Evolutionary conservation across 495 filamentous ascomycete genomes (phyloP), one percentile per base, ranked within the genome.

Genomic region (Penicillium waksmanii): DNA sequence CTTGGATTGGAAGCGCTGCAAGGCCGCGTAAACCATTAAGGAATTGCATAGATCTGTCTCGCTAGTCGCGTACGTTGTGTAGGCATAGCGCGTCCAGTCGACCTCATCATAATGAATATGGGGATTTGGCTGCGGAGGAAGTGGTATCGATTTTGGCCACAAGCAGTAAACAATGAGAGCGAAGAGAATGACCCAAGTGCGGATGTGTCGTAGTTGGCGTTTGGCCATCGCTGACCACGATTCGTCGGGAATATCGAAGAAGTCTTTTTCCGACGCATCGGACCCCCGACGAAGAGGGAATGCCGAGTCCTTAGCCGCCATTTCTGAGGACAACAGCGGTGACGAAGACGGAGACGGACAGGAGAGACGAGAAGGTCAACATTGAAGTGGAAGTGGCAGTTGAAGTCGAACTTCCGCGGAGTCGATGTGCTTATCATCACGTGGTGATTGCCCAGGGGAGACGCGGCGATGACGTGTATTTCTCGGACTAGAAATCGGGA

Each of bases 11-110:
- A 87, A 71, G 27, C 81, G 77, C 23, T 85, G 64, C 50, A 92
- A 61, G 17, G 81, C 76, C 63, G 89, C 87, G 60, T 93, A 87
- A 6, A 92, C 76, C 88, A 93, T 89, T 53, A 93, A 68, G 2
- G 85, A 84, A 66, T 91, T 92, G 73, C 90, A 93, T 3, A 93
- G 80, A 68, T 90, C 89, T 3, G 83, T 76, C 54, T 78, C 80
- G 42, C 81, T 82, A 13, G 88, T 90, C 18, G 87, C 90, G 73
- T 92, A 93, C 68, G 86, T 85, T 10, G 80, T 82, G 64, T 92
- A 92, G 27, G 89, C 89, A 60, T 79, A 89, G 33, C 75, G 78
- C 18, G 83, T 81, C 85, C 86, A 90, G 56, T 89, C 77, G 9
- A 80, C 72, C 47, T 61, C 62, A 51, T 76, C 70, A 55, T 75